phyloP scores from a whole-genome alignment of 2,329 filamentous ascomycete species.

The Coleophoma crateriformis region DNA sequence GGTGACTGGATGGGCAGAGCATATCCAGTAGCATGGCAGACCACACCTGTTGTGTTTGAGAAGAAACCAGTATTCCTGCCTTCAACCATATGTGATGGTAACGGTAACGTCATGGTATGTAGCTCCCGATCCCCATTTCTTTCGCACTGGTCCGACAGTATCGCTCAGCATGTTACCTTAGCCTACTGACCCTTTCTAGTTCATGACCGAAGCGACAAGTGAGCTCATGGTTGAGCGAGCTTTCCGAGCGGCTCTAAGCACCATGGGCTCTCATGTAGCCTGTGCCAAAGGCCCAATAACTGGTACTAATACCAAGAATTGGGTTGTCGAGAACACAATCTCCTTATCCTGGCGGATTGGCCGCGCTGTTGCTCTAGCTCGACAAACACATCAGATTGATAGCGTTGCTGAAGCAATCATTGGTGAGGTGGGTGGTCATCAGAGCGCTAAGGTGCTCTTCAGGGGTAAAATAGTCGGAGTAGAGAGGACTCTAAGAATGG shows the following conservation, averaged over 20 bases:
- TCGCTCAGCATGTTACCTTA: too few species aligned
- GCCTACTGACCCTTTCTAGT: background rate
- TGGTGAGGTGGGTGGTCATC: conserved; percentile 46
- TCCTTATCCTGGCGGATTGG: conserved; percentile 46
- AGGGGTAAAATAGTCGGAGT: conserved; percentile 59
- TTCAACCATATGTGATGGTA: conserved; percentile 44
- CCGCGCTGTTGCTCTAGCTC: conserved; percentile 45
- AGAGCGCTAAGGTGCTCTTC: conserved; percentile 50
- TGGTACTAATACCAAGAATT: conserved; percentile 42
- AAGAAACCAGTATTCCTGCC: conserved; percentile 38
- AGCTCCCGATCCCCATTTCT: background rate
- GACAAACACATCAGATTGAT: conserved; percentile 42
- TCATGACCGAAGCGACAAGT: conserved; percentile 41
- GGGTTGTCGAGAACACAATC: conserved; percentile 42
- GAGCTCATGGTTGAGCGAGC: conserved; percentile 42
- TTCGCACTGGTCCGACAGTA: too few species aligned
- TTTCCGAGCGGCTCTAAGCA: conserved; percentile 43
- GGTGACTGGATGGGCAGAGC: conserved; percentile 53
- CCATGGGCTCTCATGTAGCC: conserved; percentile 49
- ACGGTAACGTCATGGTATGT: conserved; percentile 39
- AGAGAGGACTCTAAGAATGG: conserved; percentile 47
- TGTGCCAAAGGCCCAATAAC: conserved; percentile 43
- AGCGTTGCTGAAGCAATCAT: conserved; percentile 53
- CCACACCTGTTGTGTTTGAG: conserved; percentile 46
- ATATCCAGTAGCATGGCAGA: conserved; percentile 50